Percentiles rank a stretch among this genome's conserved stretches.
phyloP scores from a whole-genome alignment of 1,139 yeast genomes.

The Candida buenavistaensis region DNA sequence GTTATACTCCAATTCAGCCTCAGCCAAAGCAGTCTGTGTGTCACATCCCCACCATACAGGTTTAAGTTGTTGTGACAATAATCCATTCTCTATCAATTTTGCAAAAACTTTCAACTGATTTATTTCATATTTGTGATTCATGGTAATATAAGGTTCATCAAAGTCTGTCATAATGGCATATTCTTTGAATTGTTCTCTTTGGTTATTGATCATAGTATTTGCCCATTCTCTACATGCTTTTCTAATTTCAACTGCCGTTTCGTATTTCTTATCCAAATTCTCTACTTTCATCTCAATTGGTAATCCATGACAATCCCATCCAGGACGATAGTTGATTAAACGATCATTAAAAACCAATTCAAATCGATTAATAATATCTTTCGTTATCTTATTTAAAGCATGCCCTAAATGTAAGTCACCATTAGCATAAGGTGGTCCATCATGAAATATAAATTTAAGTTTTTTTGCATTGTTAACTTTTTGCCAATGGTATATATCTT shows the following conservation, averaged over 20 bases:
- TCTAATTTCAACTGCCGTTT: conserved; percentile 54
- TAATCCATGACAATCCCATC: conserved; percentile 99
- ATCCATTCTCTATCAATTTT: conserved; percentile 60
- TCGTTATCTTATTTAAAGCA: conserved; percentile 82
- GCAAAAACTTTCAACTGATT: conserved; percentile 73
- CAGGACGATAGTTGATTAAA: conserved; percentile 74
- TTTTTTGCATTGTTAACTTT: conserved; percentile 13
- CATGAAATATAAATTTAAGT: conserved; percentile 68
- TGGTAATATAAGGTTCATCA: conserved; percentile 67
- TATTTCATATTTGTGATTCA: conserved; percentile 68
- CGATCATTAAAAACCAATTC: conserved; percentile 60
- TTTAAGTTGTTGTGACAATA: conserved; percentile 79
- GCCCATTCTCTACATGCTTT: conserved; percentile 71
- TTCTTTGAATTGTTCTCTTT: conserved; percentile 60
- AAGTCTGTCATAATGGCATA: conserved; percentile 88
- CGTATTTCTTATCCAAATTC: conserved; percentile 13
- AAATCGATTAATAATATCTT: conserved; percentile 79
- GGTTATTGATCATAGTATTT: conserved; percentile 57
- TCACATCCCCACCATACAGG: conserved; percentile 99
- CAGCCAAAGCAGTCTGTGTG: conserved; percentile 92
- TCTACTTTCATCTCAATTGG: conserved; percentile 79
- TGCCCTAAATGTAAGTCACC: conserved; percentile 95
- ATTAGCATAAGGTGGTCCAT: conserved; percentile 98
- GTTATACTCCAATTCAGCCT: conserved; percentile 90
- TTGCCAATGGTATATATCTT: conserved; percentile 39